Evolutionary conservation across 352 stramenopile species (phyloP).

Genomic region (Stramenopiles sp.): DNA sequence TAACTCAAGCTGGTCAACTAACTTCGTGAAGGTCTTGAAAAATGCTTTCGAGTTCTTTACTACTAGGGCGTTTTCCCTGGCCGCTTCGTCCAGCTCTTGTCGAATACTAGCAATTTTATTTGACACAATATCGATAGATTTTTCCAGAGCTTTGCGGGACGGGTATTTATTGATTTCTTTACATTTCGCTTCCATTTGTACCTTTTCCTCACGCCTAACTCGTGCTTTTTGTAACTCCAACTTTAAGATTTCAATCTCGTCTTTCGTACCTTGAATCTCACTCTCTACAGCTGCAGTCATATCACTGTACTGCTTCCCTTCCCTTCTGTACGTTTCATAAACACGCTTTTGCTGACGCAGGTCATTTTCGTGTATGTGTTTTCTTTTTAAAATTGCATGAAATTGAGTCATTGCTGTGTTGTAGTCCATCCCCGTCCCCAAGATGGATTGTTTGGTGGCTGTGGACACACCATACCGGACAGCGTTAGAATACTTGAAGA

Average conservation of each 20-base stretch:
- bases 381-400: constrained; percentile 2
- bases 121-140: background rate
- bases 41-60: background rate
- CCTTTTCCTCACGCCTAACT: background rate
- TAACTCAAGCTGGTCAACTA: background rate
- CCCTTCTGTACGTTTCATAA: background rate
- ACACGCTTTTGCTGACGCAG: background rate
- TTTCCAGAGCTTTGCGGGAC: background rate
- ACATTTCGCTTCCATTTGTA: constrained; percentile 3
- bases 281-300: background rate
- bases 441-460: background rate
- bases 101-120: background rate
- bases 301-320: background rate
- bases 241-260: background rate
- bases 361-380: background rate
- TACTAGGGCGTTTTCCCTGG: background rate
- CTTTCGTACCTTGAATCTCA: background rate
- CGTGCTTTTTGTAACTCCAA: background rate
- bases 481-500: background rate
- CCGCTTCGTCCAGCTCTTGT: background rate
- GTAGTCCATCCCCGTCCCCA: background rate
- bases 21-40: background rate
- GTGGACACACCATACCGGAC: background rate
- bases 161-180: background rate
- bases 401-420: background rate